Base-by-base conservation (phyloP, 345 rosid genomes). In the Hibiscus mutabilis region DNA sequence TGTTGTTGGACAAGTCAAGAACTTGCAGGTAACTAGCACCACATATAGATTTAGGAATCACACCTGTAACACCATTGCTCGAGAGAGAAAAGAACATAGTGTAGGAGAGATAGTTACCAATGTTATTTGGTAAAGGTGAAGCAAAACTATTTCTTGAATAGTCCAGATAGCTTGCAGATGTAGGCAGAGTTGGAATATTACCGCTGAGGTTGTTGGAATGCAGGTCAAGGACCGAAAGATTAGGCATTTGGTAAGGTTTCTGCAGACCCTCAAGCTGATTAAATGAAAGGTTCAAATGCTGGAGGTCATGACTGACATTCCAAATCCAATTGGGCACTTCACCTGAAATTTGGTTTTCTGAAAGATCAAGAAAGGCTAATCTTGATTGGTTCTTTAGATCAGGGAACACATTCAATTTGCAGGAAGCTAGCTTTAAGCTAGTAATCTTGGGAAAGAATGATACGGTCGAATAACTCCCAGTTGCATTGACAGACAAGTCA, bases 321-420 rank as follows among this genome's bases (percentile, higher is more conserved):
- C 83, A 78, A 46, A 88, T 74, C 93, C 93, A 86, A 2, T 7
- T 5, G 0, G 88, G 93, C 13, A 88, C 44, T 21, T 2, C 2
- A 29, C 84, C 84, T 15, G n/a, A 19, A 31, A 88, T 86, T 1
- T 47, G 35, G 75, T 88, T 88, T 9, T 15, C 2, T 8, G 93
- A 84, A 67, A 88, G 86, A 64, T 88, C 89, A 14, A 88, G 65
- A 40, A 0, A 0, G 3, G 0, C 0, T 2, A 88, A 19, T 10
- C 0, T 69, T n/a, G 56, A 42, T 42, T 81, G 90, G 69, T 59
- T 70, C 15, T 65, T 63, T 3, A 88, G 77, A 35, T 77, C 68
- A 0, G 90, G 90, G 16, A 85, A 70, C 13, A 0, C 3, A 0
- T 3, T 65, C 18, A 88, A 46, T 0, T 77, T 79, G 80, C 93